Conservation (phyloP, 805 yeast species). For the Saturnispora galanensis region DNA sequence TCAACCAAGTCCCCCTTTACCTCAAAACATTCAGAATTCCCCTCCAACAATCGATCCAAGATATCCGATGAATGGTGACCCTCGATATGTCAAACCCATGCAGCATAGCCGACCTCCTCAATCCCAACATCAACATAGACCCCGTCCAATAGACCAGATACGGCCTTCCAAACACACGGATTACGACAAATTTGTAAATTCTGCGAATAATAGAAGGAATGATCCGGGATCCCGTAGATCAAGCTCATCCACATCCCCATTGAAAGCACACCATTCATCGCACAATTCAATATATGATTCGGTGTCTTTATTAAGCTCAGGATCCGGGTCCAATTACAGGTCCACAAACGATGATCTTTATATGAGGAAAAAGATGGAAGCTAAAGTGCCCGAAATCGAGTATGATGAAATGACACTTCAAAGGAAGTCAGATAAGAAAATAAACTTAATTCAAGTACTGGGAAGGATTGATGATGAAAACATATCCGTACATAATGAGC, state of each 20-base stretch:
- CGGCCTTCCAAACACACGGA: neutral
- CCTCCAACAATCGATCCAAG: slow-evolving; percentile 5
- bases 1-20: slow-evolving; percentile 9
- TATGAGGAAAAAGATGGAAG: neutral
- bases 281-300: slow-evolving; percentile 6
- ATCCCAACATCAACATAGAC: neutral
- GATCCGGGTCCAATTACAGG: neutral
- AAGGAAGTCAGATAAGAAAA: neutral
- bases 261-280: neutral
- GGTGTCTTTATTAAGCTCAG: slow-evolving; percentile 1
- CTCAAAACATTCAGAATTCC: neutral
- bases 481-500: slow-evolving; percentile 18
- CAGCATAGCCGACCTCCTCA: slow-evolving; percentile 5
- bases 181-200: slow-evolving; percentile 6
- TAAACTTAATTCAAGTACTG: slow-evolving; percentile 14
- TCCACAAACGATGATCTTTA: neutral
- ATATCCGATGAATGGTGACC: neutral
- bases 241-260: neutral
- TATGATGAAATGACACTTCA: slow-evolving; percentile 8
- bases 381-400: slow-evolving; percentile 16
- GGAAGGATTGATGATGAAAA: slow-evolving; percentile 10
- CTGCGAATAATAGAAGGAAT: neutral
- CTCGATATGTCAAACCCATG: neutral
- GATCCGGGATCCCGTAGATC: slow-evolving; percentile 1
- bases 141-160: neutral